Base-by-base conservation (phyloP, 2,329 filamentous ascomycete species). In the Colletotrichum godetiae region DNA sequence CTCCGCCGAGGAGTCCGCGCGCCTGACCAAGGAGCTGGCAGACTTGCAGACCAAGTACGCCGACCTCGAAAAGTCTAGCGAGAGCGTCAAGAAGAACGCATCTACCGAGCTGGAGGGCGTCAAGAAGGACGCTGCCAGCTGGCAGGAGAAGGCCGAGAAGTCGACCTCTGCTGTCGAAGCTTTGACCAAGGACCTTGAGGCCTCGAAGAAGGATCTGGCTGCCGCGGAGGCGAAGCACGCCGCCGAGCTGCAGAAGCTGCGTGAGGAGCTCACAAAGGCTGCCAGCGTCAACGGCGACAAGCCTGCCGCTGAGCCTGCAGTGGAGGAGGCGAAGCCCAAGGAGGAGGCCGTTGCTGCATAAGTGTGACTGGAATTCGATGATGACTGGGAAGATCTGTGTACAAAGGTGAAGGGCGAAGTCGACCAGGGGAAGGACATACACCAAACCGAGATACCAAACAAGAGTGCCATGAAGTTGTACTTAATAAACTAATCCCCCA, bases 231-330 rank as follows among this genome's bases (percentile, higher is more conserved):
- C 75, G 12, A 67, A 64, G 33, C 61, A 53, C 22, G 67, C 55
- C 13, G 53, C 70, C 24, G 71, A 75, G 37, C 68, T 80, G n/a
- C 79, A 81, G 77, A 78, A 79, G 69, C 75, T 79, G 59, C 76
- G 78, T 31, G 78, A 79, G 15, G 80, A 83, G 73, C 78, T 80
- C 62, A 68, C 75, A 6, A 80, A 83, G 66, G 78, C 79, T 61
- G 82, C 82, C 4, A 79, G 84, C 68, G 77, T 80, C 68, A 83
- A 84, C 75, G 80, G 80, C 4, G 77, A 79, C 29, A 81, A 84
- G 76, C 79, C 80, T 12, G 78, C 82, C 31, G 82, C 82, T 24
- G 79, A 84, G 61, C 33, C 42, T 5, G 35, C 59, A 19, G 31
- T 67, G 27, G 53, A 60, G 65, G 67, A 74, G 42, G 66, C 71